A percentile compares a stretch with the other conserved stretches of the same genome.
These are phyloP conservation scores for Teratosphaeriaceae sp. DNA, from an alignment of 2,329 filamentous ascomycete species.

Conservation along the genomic window DNA sequence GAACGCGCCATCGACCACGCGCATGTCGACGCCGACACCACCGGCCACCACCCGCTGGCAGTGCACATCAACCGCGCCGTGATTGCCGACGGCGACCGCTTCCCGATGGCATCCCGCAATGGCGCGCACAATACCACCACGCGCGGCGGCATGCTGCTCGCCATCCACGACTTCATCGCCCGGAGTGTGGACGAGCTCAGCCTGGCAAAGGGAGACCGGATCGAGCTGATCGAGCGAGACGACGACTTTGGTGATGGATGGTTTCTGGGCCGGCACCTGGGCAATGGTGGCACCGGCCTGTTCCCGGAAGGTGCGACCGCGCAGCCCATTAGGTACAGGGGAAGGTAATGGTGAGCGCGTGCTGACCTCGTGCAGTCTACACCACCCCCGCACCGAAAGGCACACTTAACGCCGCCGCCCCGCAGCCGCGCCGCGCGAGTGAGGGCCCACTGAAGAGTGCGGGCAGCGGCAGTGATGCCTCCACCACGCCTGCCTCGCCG, in stretches of 20 bases:
- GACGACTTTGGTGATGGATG: conserved; percentile 79
- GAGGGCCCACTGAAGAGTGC: conserved; percentile 13
- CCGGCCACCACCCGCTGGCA: not conserved
- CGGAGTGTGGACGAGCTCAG: conserved; percentile 90
- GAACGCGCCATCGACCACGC: no score
- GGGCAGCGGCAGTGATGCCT: conserved; percentile 2
- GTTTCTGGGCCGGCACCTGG: conserved; percentile 70
- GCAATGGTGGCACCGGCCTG: conserved; percentile 67
- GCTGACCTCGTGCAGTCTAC: conserved; percentile 29
- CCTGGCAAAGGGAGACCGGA: conserved; percentile 74
- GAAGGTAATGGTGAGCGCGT: not conserved
- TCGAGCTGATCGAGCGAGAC: conserved; percentile 77
- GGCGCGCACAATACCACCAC: conserved; percentile 19
- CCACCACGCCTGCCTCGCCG: conserved; percentile 2
- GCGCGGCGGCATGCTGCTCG: conserved; percentile 47
- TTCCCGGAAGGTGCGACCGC: conserved; percentile 66
- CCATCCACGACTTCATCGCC: conserved; percentile 83
- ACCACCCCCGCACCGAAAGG: conserved; percentile 32
- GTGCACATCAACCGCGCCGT: conserved; percentile 8
- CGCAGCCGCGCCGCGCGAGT: conserved; percentile 27
- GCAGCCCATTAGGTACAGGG: not conserved
- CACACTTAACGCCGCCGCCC: conserved; percentile 19
- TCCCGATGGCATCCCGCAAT: conserved; percentile 18
- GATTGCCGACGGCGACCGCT: not conserved
- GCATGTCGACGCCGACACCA: not conserved